These are phyloP conservation scores for Trifolium pratense DNA, from an alignment of 306 rosid genomes.

Conservation along the genomic window DNA sequence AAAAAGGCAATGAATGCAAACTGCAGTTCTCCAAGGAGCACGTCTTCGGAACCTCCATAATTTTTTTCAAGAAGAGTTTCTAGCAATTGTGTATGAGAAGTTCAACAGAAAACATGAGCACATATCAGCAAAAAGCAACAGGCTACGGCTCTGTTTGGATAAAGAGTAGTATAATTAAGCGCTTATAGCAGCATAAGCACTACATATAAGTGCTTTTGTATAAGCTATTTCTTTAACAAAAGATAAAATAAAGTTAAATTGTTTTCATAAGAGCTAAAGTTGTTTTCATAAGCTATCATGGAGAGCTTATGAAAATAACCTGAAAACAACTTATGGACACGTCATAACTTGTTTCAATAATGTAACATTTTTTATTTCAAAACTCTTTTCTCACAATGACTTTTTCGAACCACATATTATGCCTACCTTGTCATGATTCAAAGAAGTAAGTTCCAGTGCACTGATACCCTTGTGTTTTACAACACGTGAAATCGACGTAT, in stretches of 20 bases:
- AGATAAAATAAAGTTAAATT: not conserved
- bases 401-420: conserved; percentile 18
- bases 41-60: conserved; percentile 82
- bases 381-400: not conserved
- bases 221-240: not conserved
- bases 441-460: conserved; percentile 79
- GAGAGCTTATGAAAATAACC: not conserved
- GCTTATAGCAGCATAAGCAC: not conserved
- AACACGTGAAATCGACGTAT: conserved; percentile 79
- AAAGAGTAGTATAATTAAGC: not conserved
- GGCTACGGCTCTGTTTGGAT: not conserved
- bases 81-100: conserved; percentile 69
- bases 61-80: conserved; percentile 69
- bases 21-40: conserved; percentile 92
- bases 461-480: conserved; percentile 72
- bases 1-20: conserved; percentile 80
- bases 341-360: too few relatives aligned
- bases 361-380: conserved; percentile 23
- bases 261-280: too few relatives aligned
- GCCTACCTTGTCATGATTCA: conserved; percentile 89
- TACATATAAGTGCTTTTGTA: not conserved
- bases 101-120: conserved; percentile 34
- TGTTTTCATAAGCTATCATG: not conserved
- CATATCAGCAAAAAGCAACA: conserved; percentile 34
- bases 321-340: not conserved